phyloP scores from a whole-genome alignment of 768 basidiomycete species.

The Rhodotorula kratochvilovae region DNA sequence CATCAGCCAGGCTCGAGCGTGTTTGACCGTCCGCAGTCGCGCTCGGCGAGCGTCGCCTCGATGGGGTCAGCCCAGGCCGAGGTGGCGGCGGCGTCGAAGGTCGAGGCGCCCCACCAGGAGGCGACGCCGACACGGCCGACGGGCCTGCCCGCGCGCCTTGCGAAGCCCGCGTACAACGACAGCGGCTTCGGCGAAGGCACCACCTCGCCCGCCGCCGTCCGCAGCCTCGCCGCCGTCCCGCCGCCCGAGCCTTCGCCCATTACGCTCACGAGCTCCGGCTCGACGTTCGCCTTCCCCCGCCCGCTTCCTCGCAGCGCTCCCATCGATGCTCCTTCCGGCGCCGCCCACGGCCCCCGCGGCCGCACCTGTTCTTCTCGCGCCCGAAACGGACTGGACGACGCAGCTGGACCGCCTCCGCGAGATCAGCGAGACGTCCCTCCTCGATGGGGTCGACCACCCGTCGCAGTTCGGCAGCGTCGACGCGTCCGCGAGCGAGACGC shows the following conservation, averaged over 20 bases:
- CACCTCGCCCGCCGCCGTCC: neutral
- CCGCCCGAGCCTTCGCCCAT: neutral
- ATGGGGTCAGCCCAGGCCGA: neutral
- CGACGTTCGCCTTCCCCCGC: neutral
- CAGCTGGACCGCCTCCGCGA: constrained; percentile 22
- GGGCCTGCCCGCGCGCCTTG: neutral
- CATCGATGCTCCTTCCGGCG: neutral
- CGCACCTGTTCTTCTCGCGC: too few relatives aligned
- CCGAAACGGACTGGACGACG: constrained; percentile 16
- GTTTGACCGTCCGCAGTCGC: neutral
- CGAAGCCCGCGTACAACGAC: neutral
- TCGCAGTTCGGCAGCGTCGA: neutral
- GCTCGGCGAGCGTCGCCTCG: neutral
- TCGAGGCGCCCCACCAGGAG: neutral
- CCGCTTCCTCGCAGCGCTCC: neutral
- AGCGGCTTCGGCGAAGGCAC: constrained; percentile 2
- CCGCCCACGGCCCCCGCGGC: neutral
- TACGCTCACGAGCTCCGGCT: neutral
- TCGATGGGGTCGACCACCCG: constrained; percentile 11
- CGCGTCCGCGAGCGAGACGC: neutral
- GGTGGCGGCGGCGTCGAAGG: too few relatives aligned
- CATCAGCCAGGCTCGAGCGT: neutral
- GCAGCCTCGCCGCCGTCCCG: neutral
- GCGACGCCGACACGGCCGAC: neutral
- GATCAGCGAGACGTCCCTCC: constrained; percentile 1